Evolutionary conservation across 805 yeast species (phyloP).

Genomic region (Wickerhamiella vanderwaltii): DNA sequence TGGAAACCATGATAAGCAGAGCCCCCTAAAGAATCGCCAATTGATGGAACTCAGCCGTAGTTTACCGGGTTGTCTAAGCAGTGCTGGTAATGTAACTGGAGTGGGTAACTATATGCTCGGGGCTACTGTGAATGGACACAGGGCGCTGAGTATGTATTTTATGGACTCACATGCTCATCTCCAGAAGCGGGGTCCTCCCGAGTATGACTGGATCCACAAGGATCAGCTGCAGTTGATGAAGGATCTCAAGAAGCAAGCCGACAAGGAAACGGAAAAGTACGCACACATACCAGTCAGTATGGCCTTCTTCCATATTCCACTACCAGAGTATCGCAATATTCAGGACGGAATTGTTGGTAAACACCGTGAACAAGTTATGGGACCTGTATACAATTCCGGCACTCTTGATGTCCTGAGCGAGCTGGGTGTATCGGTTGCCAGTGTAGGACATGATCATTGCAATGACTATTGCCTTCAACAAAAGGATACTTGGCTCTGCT

Average conservation of each 20-base stretch:
- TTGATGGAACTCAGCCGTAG: constrained; percentile 43
- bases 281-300: constrained; percentile 45
- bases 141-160: constrained; percentile 54
- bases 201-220: constrained; percentile 72
- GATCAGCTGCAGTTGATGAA: constrained; percentile 48
- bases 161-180: constrained; percentile 71
- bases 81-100: constrained; percentile 57
- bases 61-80: constrained; percentile 59
- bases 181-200: constrained; percentile 32
- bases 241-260: constrained; percentile 26
- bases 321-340: constrained; percentile 63
- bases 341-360: constrained; percentile 42
- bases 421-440: constrained; percentile 60
- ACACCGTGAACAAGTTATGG: constrained; percentile 61
- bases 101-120: constrained; percentile 69
- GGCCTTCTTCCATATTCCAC: constrained; percentile 92
- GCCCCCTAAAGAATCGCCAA: constrained; percentile 47
- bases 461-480: constrained; percentile 76
- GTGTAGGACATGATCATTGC: constrained; percentile 93
- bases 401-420: constrained; percentile 45
- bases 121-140: constrained; percentile 24
- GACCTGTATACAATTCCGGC: constrained; percentile 60
- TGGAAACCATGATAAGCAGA: constrained; percentile 95
- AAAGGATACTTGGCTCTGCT: constrained; percentile 61
- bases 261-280: constrained; percentile 27